Conservation (phyloP, 2,329 filamentous ascomycete species). For the Colletotrichum sublineola region DNA sequence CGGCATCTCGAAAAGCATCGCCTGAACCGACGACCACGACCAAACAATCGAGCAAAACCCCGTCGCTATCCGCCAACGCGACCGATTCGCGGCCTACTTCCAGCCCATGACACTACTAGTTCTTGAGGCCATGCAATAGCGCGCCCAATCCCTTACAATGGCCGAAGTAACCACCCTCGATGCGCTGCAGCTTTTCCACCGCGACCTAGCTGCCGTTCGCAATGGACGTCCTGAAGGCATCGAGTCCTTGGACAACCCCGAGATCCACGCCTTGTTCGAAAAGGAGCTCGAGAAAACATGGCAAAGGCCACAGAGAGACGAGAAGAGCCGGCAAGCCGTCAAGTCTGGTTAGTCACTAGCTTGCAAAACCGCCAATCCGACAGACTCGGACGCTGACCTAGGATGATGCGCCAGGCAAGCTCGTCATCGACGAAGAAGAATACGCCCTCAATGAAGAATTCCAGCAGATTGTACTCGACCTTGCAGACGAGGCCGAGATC, state of each 20-base stretch:
- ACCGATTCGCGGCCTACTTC: conserved; percentile 33
- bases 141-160: conserved; percentile 66
- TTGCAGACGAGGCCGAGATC: conserved; percentile 90
- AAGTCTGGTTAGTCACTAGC: conserved; percentile 68
- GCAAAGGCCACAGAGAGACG: conserved; percentile 80
- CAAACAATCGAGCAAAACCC: conserved; percentile 11
- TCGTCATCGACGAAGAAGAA: conserved; percentile 78
- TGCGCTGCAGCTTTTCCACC: conserved; percentile 85
- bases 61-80: conserved; percentile 34
- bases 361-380: neutral
- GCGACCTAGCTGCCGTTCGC: conserved; percentile 83
- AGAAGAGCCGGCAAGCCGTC: conserved; percentile 79
- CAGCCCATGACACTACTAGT: conserved; percentile 36
- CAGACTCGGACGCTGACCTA: conserved; percentile 37
- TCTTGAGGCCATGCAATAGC: conserved; percentile 61
- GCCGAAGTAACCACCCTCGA: conserved; percentile 80
- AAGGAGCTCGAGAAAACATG: conserved; percentile 79
- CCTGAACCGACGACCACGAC: conserved; percentile 25
- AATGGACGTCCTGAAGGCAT: conserved; percentile 73
- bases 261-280: conserved; percentile 79
- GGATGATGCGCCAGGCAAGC: conserved; percentile 70
- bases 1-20: conserved; percentile 39
- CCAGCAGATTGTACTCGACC: conserved; percentile 81
- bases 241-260: conserved; percentile 77
- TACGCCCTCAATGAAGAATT: conserved; percentile 90